phyloP scores from a whole-genome alignment of 1,284 basidiomycete species.

The Ustilago lituana region DNA sequence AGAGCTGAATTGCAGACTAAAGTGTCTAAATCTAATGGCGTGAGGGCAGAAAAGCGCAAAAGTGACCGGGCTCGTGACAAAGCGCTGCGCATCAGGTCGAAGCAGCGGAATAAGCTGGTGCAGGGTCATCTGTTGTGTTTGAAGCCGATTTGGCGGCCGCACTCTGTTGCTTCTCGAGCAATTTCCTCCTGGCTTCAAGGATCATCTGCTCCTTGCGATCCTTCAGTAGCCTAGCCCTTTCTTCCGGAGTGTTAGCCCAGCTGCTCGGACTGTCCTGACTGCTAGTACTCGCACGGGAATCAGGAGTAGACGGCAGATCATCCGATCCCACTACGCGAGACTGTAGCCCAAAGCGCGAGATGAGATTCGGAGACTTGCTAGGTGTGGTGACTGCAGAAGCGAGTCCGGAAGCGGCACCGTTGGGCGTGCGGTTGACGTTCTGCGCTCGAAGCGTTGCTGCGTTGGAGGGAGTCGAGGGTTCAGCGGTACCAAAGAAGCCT shows the following conservation, averaged over 20 bases:
- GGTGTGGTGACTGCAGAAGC: constrained; percentile 19
- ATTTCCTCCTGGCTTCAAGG: constrained; percentile 41
- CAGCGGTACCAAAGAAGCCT: constrained; percentile 44
- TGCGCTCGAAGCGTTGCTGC: constrained; percentile 20
- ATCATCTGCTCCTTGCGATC: constrained; percentile 56
- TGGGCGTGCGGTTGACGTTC: constrained; percentile 21
- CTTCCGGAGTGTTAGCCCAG: constrained; percentile 46
- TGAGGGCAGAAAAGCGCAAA: too few species aligned
- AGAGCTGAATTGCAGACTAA: too few species aligned
- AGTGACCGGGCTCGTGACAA: not conserved
- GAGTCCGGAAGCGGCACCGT: constrained; percentile 12
- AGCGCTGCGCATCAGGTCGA: constrained; percentile 1
- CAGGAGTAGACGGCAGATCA: constrained; percentile 12
- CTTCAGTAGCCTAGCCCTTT: constrained; percentile 39
- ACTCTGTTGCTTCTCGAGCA: constrained; percentile 35
- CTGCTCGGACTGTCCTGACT: constrained; percentile 32
- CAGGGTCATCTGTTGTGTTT: not conserved
- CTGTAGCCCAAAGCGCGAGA: constrained; percentile 51
- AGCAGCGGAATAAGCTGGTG: not conserved
- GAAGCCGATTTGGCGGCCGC: constrained; percentile 6
- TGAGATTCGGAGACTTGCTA: constrained; percentile 40
- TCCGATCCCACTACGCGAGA: constrained; percentile 16
- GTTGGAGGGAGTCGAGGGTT: constrained; percentile 20
- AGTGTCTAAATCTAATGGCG: not conserved
- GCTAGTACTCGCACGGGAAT: constrained; percentile 15